phyloP scores from a whole-genome alignment of 345 rosid genomes.

The Ceriops tagal region DNA sequence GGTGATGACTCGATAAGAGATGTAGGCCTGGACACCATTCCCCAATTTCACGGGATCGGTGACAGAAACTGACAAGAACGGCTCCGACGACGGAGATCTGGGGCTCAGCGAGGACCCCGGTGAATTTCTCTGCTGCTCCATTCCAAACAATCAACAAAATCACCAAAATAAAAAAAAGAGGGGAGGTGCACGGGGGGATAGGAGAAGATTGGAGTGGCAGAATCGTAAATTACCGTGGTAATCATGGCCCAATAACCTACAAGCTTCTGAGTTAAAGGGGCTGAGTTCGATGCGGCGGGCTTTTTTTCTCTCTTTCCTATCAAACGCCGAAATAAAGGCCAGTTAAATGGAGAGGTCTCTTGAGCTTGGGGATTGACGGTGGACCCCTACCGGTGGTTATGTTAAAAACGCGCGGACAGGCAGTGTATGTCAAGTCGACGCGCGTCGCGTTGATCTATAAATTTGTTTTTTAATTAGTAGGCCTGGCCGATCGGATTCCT shows the following conservation, averaged over 20 bases:
- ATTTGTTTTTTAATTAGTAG: too few relatives aligned
- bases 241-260: constrained; percentile 16
- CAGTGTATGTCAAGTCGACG: too few relatives aligned
- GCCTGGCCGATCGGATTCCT: too few relatives aligned
- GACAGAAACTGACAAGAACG: constrained; percentile 70
- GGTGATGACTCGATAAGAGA: constrained; percentile 91
- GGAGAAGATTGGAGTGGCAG: constrained; percentile 12
- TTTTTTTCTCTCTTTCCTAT: too few relatives aligned
- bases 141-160: constrained; percentile 14
- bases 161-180: not conserved
- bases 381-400: too few relatives aligned
- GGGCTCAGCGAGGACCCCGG: constrained; percentile 74
- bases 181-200: not conserved
- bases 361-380: too few relatives aligned
- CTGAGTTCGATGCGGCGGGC: too few relatives aligned
- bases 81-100: constrained; percentile 75
- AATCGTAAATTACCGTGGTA: constrained; percentile 19
- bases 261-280: too few relatives aligned
- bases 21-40: constrained; percentile 92
- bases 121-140: constrained; percentile 64
- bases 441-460: too few relatives aligned
- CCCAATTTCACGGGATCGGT: constrained; percentile 97
- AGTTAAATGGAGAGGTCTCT: too few relatives aligned
- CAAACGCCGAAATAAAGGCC: too few relatives aligned
- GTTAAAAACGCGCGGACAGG: too few relatives aligned